Conservation (phyloP, 179 eudicot species). For the Silene coronaria region DNA sequence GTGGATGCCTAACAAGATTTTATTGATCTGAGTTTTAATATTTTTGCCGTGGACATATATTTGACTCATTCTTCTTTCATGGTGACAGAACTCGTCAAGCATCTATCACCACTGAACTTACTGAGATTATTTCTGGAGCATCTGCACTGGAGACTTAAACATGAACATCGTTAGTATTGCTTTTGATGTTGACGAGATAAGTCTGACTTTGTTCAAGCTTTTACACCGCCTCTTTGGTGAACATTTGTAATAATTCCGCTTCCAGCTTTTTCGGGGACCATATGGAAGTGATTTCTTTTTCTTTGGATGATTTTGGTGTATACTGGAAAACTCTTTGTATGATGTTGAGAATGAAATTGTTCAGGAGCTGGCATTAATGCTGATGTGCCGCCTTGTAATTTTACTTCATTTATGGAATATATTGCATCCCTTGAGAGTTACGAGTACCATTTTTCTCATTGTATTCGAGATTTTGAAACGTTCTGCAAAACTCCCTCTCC, state of each 20-base stretch:
- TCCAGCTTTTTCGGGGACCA: constrained; percentile 13
- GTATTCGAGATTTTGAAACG: neutral
- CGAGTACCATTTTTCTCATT: neutral
- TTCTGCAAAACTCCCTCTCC: too few relatives aligned
- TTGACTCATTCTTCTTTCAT: constrained; percentile 24
- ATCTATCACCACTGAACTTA: constrained; percentile 84
- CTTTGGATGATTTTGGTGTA: constrained; percentile 19
- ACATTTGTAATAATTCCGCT: constrained; percentile 25
- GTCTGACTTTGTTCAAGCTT: constrained; percentile 16
- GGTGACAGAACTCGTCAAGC: constrained; percentile 90
- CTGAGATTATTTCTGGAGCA: constrained; percentile 93
- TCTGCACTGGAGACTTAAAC: constrained; percentile 69
- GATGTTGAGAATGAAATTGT: constrained; percentile 10
- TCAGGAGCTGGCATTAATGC: constrained; percentile 12
- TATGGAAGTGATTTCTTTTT: constrained; percentile 5
- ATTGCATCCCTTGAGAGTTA: neutral
- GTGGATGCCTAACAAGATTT: neutral
- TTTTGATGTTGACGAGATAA: constrained; percentile 46
- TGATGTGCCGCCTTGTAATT: constrained; percentile 22
- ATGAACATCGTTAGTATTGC: constrained; percentile 12
- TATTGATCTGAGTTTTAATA: neutral
- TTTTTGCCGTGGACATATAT: neutral
- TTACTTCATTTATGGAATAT: constrained; percentile 1
- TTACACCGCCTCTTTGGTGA: constrained; percentile 23
- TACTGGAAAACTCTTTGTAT: neutral